Conservation (phyloP, 2,329 filamentous ascomycete genomes). For the Apiospora hydei region DNA sequence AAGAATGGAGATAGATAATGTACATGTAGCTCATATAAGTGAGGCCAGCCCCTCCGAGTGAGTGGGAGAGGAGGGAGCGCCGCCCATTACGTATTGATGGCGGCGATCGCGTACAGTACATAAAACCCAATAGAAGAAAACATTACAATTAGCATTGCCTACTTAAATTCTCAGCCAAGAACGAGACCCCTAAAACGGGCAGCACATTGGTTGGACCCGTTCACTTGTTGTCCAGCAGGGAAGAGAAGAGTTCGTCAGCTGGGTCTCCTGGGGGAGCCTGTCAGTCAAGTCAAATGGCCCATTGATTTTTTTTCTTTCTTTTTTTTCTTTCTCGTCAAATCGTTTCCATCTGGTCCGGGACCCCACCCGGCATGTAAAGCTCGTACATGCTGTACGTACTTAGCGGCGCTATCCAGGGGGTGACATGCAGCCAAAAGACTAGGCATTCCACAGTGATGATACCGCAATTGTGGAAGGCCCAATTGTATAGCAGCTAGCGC, state of each 20-base stretch:
- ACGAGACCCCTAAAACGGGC: constrained; percentile 19
- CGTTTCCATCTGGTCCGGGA: constrained; percentile 10
- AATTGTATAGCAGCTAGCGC: constrained; percentile 2
- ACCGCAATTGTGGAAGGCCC: constrained; percentile 8
- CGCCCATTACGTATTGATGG: not conserved
- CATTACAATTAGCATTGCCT: not conserved
- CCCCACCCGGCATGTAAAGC: constrained; percentile 17
- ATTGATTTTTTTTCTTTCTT: constrained; percentile 1
- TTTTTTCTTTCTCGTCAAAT: too few relatives aligned
- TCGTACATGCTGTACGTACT: constrained; percentile 17
- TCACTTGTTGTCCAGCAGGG: constrained; percentile 13
- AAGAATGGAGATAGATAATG: not conserved
- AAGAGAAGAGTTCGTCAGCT: not conserved
- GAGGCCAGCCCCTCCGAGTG: not conserved
- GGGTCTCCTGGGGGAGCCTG: constrained; percentile 8
- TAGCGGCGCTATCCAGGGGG: constrained; percentile 5
- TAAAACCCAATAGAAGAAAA: not conserved
- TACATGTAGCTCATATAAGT: not conserved
- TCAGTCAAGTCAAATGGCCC: constrained; percentile 18
- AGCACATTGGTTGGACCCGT: constrained; percentile 3
- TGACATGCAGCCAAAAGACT: constrained; percentile 7
- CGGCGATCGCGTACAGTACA: constrained; percentile 15
- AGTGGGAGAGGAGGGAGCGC: not conserved
- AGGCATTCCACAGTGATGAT: constrained; percentile 20
- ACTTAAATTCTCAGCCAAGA: not conserved